A percentile compares a stretch with the other conserved stretches of the same genome.
Evolutionary conservation across 2,329 filamentous ascomycete species (phyloP).

Genomic region (Sarocladium kiliense): DNA sequence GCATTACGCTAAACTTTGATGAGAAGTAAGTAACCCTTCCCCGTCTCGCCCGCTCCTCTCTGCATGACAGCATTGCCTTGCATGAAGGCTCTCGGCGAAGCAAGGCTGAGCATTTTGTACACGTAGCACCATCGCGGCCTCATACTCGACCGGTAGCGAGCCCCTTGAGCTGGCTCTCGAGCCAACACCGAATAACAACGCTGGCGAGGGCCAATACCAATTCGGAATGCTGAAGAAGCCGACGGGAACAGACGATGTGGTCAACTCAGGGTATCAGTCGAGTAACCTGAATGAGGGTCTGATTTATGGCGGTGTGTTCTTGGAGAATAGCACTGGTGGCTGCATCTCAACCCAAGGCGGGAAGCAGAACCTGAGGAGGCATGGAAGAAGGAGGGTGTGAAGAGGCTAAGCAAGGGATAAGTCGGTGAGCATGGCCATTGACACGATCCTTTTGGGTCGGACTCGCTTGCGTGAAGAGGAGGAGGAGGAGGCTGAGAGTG

Average conservation of each 20-base stretch:
- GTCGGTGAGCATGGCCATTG: neutral
- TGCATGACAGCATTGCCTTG: neutral
- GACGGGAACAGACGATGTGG: constrained; percentile 39
- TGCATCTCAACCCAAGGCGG: constrained; percentile 24
- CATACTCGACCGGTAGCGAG: constrained; percentile 45
- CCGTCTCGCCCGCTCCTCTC: neutral
- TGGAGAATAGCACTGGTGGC: constrained; percentile 40
- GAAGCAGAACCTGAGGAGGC: neutral
- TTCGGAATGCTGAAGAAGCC: constrained; percentile 60
- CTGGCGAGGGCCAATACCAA: constrained; percentile 56
- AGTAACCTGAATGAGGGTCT: constrained; percentile 46
- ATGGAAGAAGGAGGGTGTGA: neutral
- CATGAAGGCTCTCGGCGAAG: neutral
- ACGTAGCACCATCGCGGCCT: constrained; percentile 48
- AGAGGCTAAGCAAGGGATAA: too few relatives aligned
- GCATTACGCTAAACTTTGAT: constrained; percentile 50
- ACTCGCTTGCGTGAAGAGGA: too few relatives aligned
- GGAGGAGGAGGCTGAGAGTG: too few relatives aligned
- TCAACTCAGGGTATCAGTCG: constrained; percentile 42
- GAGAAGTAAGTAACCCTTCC: constrained; percentile 38
- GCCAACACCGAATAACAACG: constrained; percentile 43
- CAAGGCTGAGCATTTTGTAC: neutral
- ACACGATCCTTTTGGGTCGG: neutral
- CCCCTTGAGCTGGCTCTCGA: constrained; percentile 42
- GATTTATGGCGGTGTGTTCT: constrained; percentile 47